Percentiles rank a stretch among this genome's conserved stretches.
Conservation (phyloP, 2,329 filamentous ascomycete species). For the Monilinia laxa region DNA sequence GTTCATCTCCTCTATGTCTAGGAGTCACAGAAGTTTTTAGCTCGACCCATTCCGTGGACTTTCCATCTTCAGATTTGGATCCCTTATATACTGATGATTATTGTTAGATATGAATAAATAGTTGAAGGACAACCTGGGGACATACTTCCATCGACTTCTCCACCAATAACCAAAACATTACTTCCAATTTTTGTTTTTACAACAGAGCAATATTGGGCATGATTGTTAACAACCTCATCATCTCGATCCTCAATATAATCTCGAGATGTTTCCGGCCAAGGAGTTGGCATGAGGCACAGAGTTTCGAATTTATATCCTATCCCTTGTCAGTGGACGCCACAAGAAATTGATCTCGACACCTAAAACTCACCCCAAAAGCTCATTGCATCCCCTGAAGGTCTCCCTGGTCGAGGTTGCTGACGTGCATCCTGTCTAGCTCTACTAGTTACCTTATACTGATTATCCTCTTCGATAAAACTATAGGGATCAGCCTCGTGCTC, state of each 20-base stretch:
- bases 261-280: conserved; percentile 71
- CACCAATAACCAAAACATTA: conserved; percentile 74
- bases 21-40: conserved; percentile 73
- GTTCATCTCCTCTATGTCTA: conserved; percentile 66
- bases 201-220: conserved; percentile 93
- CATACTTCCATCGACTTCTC: conserved; percentile 86
- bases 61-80: conserved; percentile 65
- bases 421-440: conserved; percentile 56
- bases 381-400: conserved; percentile 75
- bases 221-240: conserved; percentile 74
- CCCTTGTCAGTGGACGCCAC: conserved; percentile 18
- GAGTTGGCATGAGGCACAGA: conserved; percentile 69
- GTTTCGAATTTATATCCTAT: conserved; percentile 96
- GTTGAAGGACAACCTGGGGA: conserved; percentile 17
- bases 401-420: conserved; percentile 48
- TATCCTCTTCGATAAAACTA: conserved; percentile 92
- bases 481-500: conserved; percentile 32
- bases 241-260: conserved; percentile 78
- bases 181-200: conserved; percentile 84
- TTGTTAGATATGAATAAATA: conserved; percentile 3
- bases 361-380: conserved; percentile 76
- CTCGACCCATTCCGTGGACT: conserved; percentile 88
- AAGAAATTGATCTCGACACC: not conserved
- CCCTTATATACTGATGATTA: conserved; percentile 63
- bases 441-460: conserved; percentile 66